Percentiles rank a stretch among this genome's conserved stretches.
Evolutionary conservation across 306 rosid genomes (phyloP).

Genomic region (Prunus fruticosa): DNA sequence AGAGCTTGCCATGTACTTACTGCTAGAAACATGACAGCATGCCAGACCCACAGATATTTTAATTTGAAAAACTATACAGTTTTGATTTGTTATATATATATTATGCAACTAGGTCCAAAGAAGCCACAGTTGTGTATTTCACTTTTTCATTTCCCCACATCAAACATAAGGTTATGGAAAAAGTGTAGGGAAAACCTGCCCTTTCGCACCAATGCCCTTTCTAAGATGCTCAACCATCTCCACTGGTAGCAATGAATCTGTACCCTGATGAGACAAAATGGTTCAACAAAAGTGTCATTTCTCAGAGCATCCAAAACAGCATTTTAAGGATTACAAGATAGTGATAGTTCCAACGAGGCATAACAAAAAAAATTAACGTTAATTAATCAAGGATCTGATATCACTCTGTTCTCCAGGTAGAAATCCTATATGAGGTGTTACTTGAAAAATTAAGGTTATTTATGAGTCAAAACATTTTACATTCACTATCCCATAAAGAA

Average conservation of each 20-base stretch:
- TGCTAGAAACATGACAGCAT: conserved; percentile 11
- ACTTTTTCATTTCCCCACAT: conserved; percentile 14
- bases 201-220: conserved; percentile 64
- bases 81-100: neutral
- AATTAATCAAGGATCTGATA: neutral
- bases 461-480: neutral
- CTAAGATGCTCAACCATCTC: conserved; percentile 89
- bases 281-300: neutral
- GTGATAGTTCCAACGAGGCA: neutral
- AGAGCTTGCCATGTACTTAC: neutral
- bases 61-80: neutral
- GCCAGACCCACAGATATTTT: neutral
- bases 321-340: neutral
- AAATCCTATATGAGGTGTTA: neutral
- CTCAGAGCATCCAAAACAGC: neutral
- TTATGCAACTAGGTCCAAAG: conserved; percentile 17
- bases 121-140: conserved; percentile 8
- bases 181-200: conserved; percentile 54
- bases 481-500: neutral
- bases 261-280: conserved; percentile 47
- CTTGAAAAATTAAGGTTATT: neutral
- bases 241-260: conserved; percentile 47
- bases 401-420: neutral
- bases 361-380: neutral
- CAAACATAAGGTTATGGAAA: neutral